Conservation (phyloP, 768 basidiomycete genomes). For the Phanerochaete sordida region DNA sequence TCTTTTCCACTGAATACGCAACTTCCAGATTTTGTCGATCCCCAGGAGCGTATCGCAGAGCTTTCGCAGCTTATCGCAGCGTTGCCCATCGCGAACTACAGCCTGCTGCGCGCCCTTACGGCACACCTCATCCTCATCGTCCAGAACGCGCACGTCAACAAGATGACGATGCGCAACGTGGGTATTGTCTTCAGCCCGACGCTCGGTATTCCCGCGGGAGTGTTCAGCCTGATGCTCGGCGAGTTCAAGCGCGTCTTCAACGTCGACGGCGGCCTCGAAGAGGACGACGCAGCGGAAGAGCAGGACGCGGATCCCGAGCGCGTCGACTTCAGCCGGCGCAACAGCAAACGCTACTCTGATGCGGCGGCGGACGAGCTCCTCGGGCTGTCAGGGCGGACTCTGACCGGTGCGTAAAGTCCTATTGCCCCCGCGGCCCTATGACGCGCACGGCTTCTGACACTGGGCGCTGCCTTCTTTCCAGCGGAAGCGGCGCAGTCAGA, state of each 20-base stretch:
- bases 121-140: slow-evolving; percentile 95
- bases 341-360: slow-evolving; percentile 81
- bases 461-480: slow-evolving; percentile 11
- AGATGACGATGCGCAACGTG: slow-evolving; percentile 98
- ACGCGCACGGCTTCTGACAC: slow-evolving; percentile 27
- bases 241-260: slow-evolving; percentile 95
- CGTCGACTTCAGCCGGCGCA: slow-evolving; percentile 55
- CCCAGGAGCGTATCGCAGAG: slow-evolving; percentile 85
- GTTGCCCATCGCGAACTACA: slow-evolving; percentile 91
- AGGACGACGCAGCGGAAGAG: slow-evolving; percentile 21
- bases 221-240: slow-evolving; percentile 91
- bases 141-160: slow-evolving; percentile 85
- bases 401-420: slow-evolving; percentile 50
- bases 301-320: slow-evolving; percentile 7
- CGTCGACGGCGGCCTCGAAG: slow-evolving; percentile 47
- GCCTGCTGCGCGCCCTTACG: slow-evolving; percentile 86
- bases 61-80: slow-evolving; percentile 82
- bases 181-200: slow-evolving; percentile 99
- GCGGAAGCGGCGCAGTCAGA: slow-evolving; percentile 50
- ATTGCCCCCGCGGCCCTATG: slow-evolving; percentile 15
- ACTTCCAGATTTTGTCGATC: slow-evolving; percentile 78
- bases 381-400: slow-evolving; percentile 66
- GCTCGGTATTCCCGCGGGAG: slow-evolving; percentile 94
- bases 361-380: slow-evolving; percentile 81
- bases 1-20: neutral